Percentiles rank a stretch among this genome's conserved stretches.
Conservation (phyloP, 1,139 yeast species). For the Geotrichum citri-aurantii region DNA sequence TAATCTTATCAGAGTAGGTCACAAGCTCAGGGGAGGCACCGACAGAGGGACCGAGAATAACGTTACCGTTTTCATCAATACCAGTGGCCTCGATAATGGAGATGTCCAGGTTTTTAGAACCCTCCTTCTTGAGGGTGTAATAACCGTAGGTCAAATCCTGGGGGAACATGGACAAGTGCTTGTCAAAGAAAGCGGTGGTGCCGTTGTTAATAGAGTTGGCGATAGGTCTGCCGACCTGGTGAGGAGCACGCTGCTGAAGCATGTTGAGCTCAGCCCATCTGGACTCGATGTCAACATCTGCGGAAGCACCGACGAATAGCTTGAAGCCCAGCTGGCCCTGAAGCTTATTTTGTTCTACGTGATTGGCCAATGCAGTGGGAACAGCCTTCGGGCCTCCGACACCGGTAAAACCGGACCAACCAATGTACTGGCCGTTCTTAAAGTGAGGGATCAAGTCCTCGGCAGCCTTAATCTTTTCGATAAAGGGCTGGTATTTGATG, state of each 20-base stretch:
- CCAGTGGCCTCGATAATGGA: slow-evolving; percentile 98
- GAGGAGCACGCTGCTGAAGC: slow-evolving; percentile 90
- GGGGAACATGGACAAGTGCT: slow-evolving; percentile 95
- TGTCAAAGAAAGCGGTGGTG: slow-evolving; percentile 82
- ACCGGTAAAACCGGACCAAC: slow-evolving; percentile 99
- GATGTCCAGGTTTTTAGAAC: slow-evolving; percentile 50
- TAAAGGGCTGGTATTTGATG: slow-evolving; percentile 84
- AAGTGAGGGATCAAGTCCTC: slow-evolving; percentile 80
- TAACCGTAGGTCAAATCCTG: slow-evolving; percentile 96
- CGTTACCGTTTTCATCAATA: slow-evolving; percentile 86
- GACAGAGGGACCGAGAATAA: slow-evolving; percentile 96
- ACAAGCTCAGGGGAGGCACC: slow-evolving; percentile 96
- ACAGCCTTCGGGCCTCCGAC: slow-evolving; percentile 96
- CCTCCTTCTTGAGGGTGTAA: slow-evolving; percentile 60
- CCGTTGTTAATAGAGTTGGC: slow-evolving; percentile 86
- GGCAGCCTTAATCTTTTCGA: slow-evolving; percentile 70
- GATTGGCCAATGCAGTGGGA: slow-evolving; percentile 81
- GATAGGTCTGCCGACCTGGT: slow-evolving; percentile 96
- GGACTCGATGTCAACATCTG: slow-evolving; percentile 87
- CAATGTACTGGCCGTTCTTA: slow-evolving; percentile 84
- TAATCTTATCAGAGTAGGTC: slow-evolving; percentile 75
- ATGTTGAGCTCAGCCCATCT: slow-evolving; percentile 88
- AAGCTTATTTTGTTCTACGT: slow-evolving; percentile 79
- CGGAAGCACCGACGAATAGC: slow-evolving; percentile 93
- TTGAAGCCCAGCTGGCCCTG: slow-evolving; percentile 85